Evolutionary conservation across 768 basidiomycete genomes (phyloP), one percentile per base, ranked within the genome.

Genomic region (Pleurotus platypus): DNA sequence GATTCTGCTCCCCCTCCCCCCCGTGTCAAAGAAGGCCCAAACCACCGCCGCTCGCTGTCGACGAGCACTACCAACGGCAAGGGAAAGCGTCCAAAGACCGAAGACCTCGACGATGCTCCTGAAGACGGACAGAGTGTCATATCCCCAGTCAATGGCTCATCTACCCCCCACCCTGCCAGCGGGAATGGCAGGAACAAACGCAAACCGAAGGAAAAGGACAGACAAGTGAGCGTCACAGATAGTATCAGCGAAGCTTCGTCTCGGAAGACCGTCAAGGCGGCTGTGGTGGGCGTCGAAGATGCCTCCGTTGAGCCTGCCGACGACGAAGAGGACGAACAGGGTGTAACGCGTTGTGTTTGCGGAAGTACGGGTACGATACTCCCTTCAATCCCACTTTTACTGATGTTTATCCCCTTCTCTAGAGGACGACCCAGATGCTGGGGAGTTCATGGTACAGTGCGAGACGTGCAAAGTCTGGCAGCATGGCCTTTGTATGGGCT

Each of bases 381-480:
- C 48, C 40, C 26, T 50, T 55, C 45, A 50, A 46, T 58, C 13
- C 46, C 46, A 12, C 42, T 62, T 58, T 60, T 58, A 39, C 18
- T 43, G 57, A 57, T 42, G 65, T 69, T 62, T 74, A 65, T 58
- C 54, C 60, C 57, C 60, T 67, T 63, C 69, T 72, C 73, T 72
- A 78, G 88, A 89, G 69, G 86, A 87, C 64, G 87, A 89, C 66
- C 82, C 84, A 53, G 86, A 89, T 68, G 92, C 90, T 51, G 92
- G 93, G 48, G 94, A 93, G 69, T 92, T 96, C 75, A 97, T 98
- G 92, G 93, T 98, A 50, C 90, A 94, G 70, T 99, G 96, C 74
- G 96, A 98, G 74, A 87, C 79, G 45, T 99, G 96, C 77, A 91
- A 94, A 66, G 92, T 92, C 56, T 99, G 96, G 96, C 96, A 99